Conservation (phyloP, 2,329 filamentous ascomycete genomes). For the Colletotrichum plurivorum region DNA sequence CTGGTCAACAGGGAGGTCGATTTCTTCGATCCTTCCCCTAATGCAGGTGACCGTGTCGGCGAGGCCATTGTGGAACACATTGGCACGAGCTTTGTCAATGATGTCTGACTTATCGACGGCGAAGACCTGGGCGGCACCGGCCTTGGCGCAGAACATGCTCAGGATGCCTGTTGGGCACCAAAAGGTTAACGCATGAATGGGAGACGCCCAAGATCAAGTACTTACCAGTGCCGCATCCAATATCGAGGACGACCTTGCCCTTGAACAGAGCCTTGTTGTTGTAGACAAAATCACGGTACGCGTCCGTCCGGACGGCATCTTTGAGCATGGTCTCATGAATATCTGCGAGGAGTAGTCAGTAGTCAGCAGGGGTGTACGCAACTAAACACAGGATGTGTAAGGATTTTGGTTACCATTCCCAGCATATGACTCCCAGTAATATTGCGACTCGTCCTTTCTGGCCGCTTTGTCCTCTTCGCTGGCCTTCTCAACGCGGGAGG, state of each 20-base stretch:
- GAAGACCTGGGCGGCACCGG: conserved; percentile 87
- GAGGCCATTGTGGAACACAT: conserved; percentile 85
- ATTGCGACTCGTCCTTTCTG: conserved; percentile 56
- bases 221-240: conserved; percentile 83
- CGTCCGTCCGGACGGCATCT: conserved; percentile 87
- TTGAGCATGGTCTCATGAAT: conserved; percentile 98
- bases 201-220: conserved; percentile 10
- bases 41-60: conserved; percentile 82
- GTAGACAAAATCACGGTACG: conserved; percentile 96
- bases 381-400: background rate
- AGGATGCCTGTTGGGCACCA: conserved; percentile 74
- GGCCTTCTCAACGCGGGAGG: background rate
- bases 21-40: conserved; percentile 90
- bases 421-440: conserved; percentile 75
- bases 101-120: conserved; percentile 95
- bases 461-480: conserved; percentile 27
- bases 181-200: background rate
- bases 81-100: conserved; percentile 87
- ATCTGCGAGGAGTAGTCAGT: conserved; percentile 61
- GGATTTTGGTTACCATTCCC: conserved; percentile 64
- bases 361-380: background rate
- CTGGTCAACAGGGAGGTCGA: conserved; percentile 80
- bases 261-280: conserved; percentile 89
- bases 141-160: conserved; percentile 94
- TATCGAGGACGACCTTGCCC: conserved; percentile 89